These are phyloP conservation scores for Trifolium pratense DNA, from an alignment of 306 rosid species.

Conservation along the genomic window DNA sequence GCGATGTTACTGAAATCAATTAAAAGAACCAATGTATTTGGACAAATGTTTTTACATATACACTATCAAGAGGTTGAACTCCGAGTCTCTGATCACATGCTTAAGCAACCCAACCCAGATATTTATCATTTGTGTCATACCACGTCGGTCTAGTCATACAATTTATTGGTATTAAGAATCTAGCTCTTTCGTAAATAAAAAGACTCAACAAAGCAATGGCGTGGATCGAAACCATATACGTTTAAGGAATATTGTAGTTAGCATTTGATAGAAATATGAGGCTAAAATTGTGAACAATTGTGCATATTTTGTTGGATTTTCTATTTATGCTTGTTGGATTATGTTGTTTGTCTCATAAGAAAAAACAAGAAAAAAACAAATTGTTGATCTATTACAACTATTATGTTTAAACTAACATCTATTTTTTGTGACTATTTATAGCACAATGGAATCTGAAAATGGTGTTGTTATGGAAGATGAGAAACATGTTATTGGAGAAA, in stretches of 20 bases:
- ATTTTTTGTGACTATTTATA: conserved; percentile 32
- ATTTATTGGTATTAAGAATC: no score
- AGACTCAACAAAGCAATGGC: not conserved
- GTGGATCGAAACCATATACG: not conserved
- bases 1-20: no score
- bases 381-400: conserved; percentile 13
- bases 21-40: no score
- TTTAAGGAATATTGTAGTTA: no score
- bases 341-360: conserved; percentile 9
- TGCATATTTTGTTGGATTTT: conserved; percentile 2
- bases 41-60: no score
- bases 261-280: not conserved
- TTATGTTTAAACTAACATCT: not conserved
- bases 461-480: conserved; percentile 73
- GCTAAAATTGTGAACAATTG: not conserved
- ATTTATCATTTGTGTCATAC: not conserved
- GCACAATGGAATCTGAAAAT: conserved; percentile 73
- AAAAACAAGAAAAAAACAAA: not conserved
- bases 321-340: not conserved
- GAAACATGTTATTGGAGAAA: conserved; percentile 62
- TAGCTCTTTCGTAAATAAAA: not conserved
- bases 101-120: no score
- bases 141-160: not conserved
- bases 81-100: not conserved
- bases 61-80: not conserved